Evolutionary conservation across 441 rosid genomes (phyloP), one percentile per base, ranked within the genome.

Genomic region (Pelargonium myrrhifolium): DNA sequence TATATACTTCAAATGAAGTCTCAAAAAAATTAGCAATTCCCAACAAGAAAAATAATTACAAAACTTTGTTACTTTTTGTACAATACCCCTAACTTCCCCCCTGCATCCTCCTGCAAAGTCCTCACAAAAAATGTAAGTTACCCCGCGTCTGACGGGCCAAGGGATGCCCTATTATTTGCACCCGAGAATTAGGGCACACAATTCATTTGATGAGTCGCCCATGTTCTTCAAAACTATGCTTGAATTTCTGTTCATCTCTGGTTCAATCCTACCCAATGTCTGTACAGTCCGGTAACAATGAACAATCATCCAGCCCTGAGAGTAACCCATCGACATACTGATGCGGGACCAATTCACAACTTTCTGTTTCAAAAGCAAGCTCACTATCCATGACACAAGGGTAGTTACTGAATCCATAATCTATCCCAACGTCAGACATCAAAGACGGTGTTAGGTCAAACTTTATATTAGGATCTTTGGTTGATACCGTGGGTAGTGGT

Each of bases 271-370:
- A 89, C 51, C 90, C 89, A 39, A 87, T 81, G 75, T 85, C 96
- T 14, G 83, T 81, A 63, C 71, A 84, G 64, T 92, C 98, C 0
- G 87, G 85, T 35, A 76, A 83, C 53, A 66, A 67, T 9, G 87
- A 78, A 68, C 71, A 87, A 82, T 92, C 89, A 55, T 89, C 93
- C 6, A 95, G 98, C 72, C 81, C 96, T 3, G 77, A 63, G 61
- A 79, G 74, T 47, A 88, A 77, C 49, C 72, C 81, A 24, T 90
- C 85, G 65, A 66, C 75, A 72, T 83, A 87, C 66, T 67, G 49
- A 68, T 84, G 81, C 24, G 83, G 84, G 49, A 84, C 70, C 56
- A 68, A 21, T 15, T 78, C 79, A 3, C 49, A 76, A 55, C 56
- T 67, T 62, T 73, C 82, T 7, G 40, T 65, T 74, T 78, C 89